phyloP scores from a whole-genome alignment of 371 early-diverging fungal genomes.

The Cokeromyces recurvatus region DNA sequence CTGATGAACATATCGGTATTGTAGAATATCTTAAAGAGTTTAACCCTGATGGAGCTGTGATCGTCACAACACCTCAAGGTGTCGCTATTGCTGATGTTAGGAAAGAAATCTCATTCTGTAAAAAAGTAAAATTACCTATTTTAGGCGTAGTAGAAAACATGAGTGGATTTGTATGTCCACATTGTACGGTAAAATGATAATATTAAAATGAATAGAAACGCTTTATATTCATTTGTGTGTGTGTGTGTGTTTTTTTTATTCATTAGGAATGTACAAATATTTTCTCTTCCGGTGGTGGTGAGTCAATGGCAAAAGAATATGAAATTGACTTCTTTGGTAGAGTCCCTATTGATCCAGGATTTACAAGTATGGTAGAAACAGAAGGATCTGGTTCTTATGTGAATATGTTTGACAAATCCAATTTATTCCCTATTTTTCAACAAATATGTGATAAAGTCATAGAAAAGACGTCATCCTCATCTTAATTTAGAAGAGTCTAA shows the following conservation, averaged over 20 bases:
- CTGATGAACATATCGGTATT: slow-evolving; percentile 90
- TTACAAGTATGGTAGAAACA: slow-evolving; percentile 66
- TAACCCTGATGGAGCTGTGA: slow-evolving; percentile 77
- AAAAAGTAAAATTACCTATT: slow-evolving; percentile 72
- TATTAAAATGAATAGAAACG: not conserved
- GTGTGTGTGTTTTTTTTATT: too few relatives aligned
- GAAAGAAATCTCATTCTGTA: slow-evolving; percentile 84
- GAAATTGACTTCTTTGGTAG: slow-evolving; percentile 75
- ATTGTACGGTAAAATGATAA: slow-evolving; percentile 61
- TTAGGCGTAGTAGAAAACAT: slow-evolving; percentile 95
- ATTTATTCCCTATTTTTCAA: slow-evolving; percentile 57
- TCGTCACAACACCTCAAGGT: slow-evolving; percentile 86
- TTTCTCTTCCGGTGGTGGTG: slow-evolving; percentile 93
- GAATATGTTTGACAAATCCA: slow-evolving; percentile 53
- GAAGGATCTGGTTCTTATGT: slow-evolving; percentile 48
- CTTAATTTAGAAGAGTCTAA: slow-evolving; percentile 34
- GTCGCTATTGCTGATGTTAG: slow-evolving; percentile 86
- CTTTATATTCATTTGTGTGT: too few relatives aligned
- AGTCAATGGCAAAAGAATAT: slow-evolving; percentile 80
- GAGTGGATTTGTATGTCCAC: slow-evolving; percentile 88
- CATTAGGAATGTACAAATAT: slow-evolving; percentile 91
- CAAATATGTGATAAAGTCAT: slow-evolving; percentile 50
- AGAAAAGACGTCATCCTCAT: slow-evolving; percentile 5
- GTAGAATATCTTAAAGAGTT: slow-evolving; percentile 72
- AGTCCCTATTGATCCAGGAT: slow-evolving; percentile 82